A percentile compares a stretch with the other conserved stretches of the same genome.
Conservation (phyloP, 345 rosid genomes). For the Heritiera fomes region DNA sequence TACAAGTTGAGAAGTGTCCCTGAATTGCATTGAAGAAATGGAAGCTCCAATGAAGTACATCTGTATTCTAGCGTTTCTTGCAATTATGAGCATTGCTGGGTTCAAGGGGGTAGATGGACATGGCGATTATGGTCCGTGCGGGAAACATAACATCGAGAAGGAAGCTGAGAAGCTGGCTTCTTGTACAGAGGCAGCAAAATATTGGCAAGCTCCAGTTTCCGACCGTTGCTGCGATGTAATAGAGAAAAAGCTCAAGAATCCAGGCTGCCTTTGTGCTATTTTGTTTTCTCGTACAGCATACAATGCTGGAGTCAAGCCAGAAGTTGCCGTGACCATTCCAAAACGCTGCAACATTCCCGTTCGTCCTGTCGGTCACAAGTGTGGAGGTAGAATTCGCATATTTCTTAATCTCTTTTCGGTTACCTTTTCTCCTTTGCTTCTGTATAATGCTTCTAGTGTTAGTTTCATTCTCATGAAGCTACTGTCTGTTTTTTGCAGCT, state of each 20-base stretch:
- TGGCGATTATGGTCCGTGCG: slow-evolving; percentile 33
- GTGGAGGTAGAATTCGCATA: slow-evolving; percentile 55
- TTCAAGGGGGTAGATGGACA: slow-evolving; percentile 44
- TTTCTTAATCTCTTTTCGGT: neutral
- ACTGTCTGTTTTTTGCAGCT: slow-evolving; percentile 8
- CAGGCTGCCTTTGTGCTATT: slow-evolving; percentile 76
- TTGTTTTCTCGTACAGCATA: slow-evolving; percentile 73
- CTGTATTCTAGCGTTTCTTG: slow-evolving; percentile 41
- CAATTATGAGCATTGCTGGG: slow-evolving; percentile 39
- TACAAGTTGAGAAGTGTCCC: slow-evolving; percentile 12
- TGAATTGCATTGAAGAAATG: slow-evolving; percentile 38
- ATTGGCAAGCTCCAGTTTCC: slow-evolving; percentile 52
- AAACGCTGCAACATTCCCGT: slow-evolving; percentile 73
- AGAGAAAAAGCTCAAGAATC: slow-evolving; percentile 67
- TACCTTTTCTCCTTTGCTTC: neutral
- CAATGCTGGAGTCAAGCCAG: slow-evolving; percentile 63
- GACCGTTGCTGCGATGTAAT: slow-evolving; percentile 60
- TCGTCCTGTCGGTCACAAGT: slow-evolving; percentile 79
- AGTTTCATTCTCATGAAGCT: neutral
- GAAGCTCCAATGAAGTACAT: slow-evolving; percentile 32
- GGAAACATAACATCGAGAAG: slow-evolving; percentile 57
- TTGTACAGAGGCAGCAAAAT: slow-evolving; percentile 65
- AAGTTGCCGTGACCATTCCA: slow-evolving; percentile 75
- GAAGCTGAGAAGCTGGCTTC: slow-evolving; percentile 85
- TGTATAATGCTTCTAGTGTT: neutral